Evolutionary conservation across 768 basidiomycete species (phyloP).

Genomic region (Phylloporus arenicola): DNA sequence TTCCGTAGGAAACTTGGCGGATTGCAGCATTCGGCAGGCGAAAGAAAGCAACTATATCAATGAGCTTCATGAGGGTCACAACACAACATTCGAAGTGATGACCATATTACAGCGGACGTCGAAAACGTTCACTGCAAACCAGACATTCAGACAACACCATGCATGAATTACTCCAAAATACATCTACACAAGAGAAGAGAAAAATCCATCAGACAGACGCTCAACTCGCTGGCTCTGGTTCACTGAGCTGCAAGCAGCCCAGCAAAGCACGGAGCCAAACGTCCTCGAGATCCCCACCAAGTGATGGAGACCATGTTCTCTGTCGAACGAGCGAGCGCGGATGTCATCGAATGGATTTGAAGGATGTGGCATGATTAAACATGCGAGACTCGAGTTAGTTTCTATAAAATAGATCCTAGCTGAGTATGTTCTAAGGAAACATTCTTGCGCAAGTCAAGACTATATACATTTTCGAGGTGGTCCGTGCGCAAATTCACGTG

Average conservation of each 20-base stretch:
- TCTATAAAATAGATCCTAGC: not conserved
- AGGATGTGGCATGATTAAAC: constrained; percentile 65
- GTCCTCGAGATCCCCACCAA: not conserved
- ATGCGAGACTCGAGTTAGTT: not conserved
- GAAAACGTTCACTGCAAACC: too few species aligned
- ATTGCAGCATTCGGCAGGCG: constrained; percentile 21
- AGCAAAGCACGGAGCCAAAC: not conserved
- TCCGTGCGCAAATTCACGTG: constrained; percentile 30
- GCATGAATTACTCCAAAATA: not conserved
- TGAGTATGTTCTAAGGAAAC: not conserved
- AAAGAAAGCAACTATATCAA: constrained; percentile 15
- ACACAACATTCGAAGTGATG: too few species aligned
- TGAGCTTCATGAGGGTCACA: constrained; percentile 8
- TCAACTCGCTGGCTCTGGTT: not conserved
- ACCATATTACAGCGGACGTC: too few species aligned
- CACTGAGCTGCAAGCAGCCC: not conserved
- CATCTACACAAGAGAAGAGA: not conserved
- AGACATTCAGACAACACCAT: not conserved
- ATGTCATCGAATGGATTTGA: constrained; percentile 31
- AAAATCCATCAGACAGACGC: not conserved
- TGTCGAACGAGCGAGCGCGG: not conserved
- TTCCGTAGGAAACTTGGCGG: constrained; percentile 41
- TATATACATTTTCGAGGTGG: constrained; percentile 21
- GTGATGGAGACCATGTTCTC: not conserved
- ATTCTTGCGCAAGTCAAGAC: not conserved